Base-by-base conservation (phyloP, 169 alveolate species). In the Cryptosporidium ubiquitum region DNA sequence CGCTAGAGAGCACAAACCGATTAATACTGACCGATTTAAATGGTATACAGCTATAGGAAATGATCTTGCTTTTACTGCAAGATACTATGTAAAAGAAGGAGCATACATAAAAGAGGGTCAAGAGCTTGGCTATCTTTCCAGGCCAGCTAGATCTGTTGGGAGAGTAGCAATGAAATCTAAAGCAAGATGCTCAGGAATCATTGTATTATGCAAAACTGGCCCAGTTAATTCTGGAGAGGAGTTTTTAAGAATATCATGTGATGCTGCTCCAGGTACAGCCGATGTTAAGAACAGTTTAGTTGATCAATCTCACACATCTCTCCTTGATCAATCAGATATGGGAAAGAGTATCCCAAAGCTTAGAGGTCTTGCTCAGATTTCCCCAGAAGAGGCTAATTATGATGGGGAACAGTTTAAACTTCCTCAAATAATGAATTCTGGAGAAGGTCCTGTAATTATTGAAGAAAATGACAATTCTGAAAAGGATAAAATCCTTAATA, bases 1-100 rank as follows among this genome's bases (percentile, higher is more conserved):
- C 61, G 89, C 89, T 14, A 79, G 89, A 79, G 75, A 61, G 2
- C 74, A 79, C 23, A 79, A 79, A 44, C 89, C 89, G 23, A 79
- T 79, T 61, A 23, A 60, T 58, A 29, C 35, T 60, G 79, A 79
- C n/a, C 60, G 89, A 42, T 79, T 60, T 26, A 79, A 79, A 49
- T 79, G 89, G 89, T 79, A 79, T 40, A 35, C 39, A 26, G 89
- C 89, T 31, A 42, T 79, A 10, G 89, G 89, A 40, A 35, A 79
- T 64, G 49, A 79, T 26, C 69, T 79, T 16, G 39, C 79, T 33
- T 79, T 79, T 49, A 79, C 75, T 33, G 70, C 89, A 61, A 79
- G 89, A 40, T 47, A 58, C 14, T 79, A 79, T 61, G 66, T 79
- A 14, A 61, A 79, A 23, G 89, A 79, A 29, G 89, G 89, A 61